A percentile compares a stretch with the other conserved stretches of the same genome.
Evolutionary conservation across 2,329 filamentous ascomycete genomes (phyloP).

Genomic region (Emydomyces testavorans): DNA sequence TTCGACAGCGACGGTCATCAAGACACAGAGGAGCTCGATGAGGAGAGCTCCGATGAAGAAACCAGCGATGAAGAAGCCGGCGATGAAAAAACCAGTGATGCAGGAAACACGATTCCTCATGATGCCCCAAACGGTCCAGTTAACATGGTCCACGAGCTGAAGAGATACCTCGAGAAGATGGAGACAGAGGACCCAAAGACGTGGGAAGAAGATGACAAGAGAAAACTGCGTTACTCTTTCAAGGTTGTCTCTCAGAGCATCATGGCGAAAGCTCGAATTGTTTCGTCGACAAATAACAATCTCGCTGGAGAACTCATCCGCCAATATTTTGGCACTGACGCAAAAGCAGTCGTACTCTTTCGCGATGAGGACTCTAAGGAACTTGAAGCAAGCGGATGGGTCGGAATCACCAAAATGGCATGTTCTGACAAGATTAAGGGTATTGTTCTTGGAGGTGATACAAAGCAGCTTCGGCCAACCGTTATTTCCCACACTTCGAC

Average conservation of each 20-base stretch:
- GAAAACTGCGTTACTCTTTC: not conserved
- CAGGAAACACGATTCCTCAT: too few relatives aligned
- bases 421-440: not conserved
- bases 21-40: not conserved
- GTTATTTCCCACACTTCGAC: not conserved
- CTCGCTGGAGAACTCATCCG: conserved; percentile 17
- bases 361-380: conserved; percentile 2
- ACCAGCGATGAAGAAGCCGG: not conserved
- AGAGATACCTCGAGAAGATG: not conserved
- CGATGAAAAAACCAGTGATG: not conserved
- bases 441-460: not conserved
- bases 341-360: not conserved
- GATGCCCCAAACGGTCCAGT: too few relatives aligned
- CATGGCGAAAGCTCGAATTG: conserved; percentile 14
- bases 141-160: not conserved
- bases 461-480: conserved; percentile 1
- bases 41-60: not conserved
- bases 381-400: conserved; percentile 22
- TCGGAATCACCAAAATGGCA: conserved; percentile 13
- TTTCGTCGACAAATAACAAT: conserved; percentile 29
- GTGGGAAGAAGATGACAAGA: not conserved
- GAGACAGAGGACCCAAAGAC: not conserved
- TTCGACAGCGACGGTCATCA: not conserved
- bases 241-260: not conserved
- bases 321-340: conserved; percentile 2